Evolutionary conservation across 345 rosid species (phyloP), one percentile per base, ranked within the genome.

Genomic region (Zanthoxylum bungeanum): DNA sequence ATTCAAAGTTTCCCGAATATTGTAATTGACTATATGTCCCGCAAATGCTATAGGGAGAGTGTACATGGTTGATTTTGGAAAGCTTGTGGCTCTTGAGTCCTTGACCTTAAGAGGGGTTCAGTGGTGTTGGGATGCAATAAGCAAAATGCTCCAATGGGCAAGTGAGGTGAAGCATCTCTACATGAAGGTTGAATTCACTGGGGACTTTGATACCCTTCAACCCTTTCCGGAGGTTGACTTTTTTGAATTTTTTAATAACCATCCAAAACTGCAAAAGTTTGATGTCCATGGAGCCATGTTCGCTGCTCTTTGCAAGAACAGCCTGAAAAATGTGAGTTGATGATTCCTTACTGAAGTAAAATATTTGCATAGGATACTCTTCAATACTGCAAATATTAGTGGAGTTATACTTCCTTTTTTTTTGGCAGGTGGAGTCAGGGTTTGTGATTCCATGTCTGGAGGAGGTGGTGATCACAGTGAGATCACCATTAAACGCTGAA

Each of bases 261-360:
- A 95, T 78, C 89, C 87, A 31, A 92, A 88, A 81, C 84, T 95
- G 70, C 85, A 74, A 62, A 89, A 82, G 73, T 90, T 92, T 22
- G 90, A 95, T 25, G 80, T 91, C 68, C 99, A 95, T 76, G 99
- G 99, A 71, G 99, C 99, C 74, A 95, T 95, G 99, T 95, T 95
- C 14, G 99, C 98, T 55, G 96, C 98, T 60, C 96, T 95, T 66
- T 95, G 99, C 87, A 94, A 85, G 83, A 92, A 91, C 87, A 92
- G 98, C 89, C 83, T 92, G 55, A 95, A 80, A 79, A 92, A 89
- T 77, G 99, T 92, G 70, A 46, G 86, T 64, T 57, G 33, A 64
- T 65, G 21, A 44, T 12, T n/a, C 8, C 46, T 30, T 17, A 34
- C 52, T 66, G 19, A 19, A 14, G 47, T 36, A 3, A 33, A 24